Conservation (phyloP, 1,139 yeast genomes). For the Nakaseomyces uthaithaninus region DNA sequence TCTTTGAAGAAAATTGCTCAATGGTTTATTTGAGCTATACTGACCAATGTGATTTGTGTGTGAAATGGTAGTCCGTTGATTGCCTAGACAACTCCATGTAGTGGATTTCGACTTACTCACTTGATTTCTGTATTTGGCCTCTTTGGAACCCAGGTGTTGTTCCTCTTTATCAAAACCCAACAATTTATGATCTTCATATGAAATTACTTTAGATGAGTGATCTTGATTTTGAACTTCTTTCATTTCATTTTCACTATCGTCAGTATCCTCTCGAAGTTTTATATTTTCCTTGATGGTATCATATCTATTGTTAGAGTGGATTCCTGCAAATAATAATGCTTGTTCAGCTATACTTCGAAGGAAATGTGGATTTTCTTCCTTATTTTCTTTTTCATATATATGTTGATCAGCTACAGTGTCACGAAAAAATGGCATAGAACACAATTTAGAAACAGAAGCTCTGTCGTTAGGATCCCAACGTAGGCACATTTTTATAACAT, state of each 20-base stretch:
- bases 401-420: constrained; percentile 33
- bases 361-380: constrained; percentile 4
- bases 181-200: too few species aligned
- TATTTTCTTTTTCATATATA: constrained; percentile 4
- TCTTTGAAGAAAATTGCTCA: too few species aligned
- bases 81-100: too few species aligned
- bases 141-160: too few species aligned
- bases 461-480: constrained; percentile 59
- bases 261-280: constrained; percentile 6
- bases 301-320: constrained; percentile 5
- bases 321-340: constrained; percentile 25
- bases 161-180: too few species aligned
- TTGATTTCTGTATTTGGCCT: too few species aligned
- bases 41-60: too few species aligned
- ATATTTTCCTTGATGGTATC: background rate
- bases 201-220: too few species aligned
- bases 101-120: too few species aligned
- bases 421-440: constrained; percentile 47
- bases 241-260: background rate
- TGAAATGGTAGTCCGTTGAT: too few species aligned
- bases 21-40: too few species aligned
- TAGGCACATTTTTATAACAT: constrained; percentile 50
- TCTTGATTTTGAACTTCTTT: too few species aligned
- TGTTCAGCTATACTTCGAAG: constrained; percentile 19
- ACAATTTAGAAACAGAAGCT: constrained; percentile 40